Evolutionary conservation across 2,329 filamentous ascomycete genomes (phyloP), one percentile per base, ranked within the genome.

Genomic region (Emmonsiellopsis sp.): DNA sequence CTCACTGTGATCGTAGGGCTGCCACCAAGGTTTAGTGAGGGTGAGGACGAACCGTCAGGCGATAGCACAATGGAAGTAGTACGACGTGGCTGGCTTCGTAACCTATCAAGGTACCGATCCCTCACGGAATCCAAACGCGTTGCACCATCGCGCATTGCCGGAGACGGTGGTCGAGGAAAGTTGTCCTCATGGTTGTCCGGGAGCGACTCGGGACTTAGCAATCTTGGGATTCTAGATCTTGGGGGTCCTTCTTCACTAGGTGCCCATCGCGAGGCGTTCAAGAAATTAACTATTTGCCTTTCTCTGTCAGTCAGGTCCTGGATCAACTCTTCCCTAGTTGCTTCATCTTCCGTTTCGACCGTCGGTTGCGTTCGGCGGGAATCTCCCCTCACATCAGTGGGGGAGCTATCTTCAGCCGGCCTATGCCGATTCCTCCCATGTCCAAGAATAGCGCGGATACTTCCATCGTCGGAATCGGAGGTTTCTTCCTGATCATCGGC

Each of bases 231-330:
- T 67, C 69, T 51, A 63, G 52, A 52, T 62, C 60, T 16, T 38
- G 48, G 47, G 11, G 38, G 44, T 2, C 56, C 56, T 49, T 57
- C 58, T 50, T 60, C 57, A 52, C 54, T 57, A 16, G 57, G 51
- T 34, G 68, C 65, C 66, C 67, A 73, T 41, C 70, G 67, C 41
- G 69, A 68, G 20, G 69, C 66, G 55, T 73, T 72, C 55, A 74
- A 56, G 51, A 71, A 72, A 46, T 74, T 70, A 55, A 74, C 66
- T 35, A 74, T 70, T 53, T 71, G 62, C 51, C 72, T 66, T 58
- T 74, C 72, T 49, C 70, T 65, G 51, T 73, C 69, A 3, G 66
- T 70, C 47, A 73, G 65, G 52, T 70, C 67, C 44, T 70, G 66
- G 35, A 70, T 62, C 49, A 70, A 53, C 47, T 60, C 67, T 51